phyloP scores from a whole-genome alignment of 495 filamentous ascomycete species.

The Aspergillus cavernicola region DNA sequence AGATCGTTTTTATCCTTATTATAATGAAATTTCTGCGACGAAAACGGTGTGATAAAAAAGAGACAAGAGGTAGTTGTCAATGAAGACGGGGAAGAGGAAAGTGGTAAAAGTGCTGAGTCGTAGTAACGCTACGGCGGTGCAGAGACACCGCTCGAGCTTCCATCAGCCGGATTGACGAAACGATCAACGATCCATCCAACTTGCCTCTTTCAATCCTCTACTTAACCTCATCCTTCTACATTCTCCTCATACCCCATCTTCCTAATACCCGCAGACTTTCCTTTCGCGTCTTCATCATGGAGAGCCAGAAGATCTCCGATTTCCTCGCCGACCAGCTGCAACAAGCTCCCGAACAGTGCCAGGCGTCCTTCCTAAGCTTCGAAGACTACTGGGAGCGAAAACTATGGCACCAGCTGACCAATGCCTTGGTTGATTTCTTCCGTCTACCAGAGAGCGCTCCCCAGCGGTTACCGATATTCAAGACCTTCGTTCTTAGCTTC shows the following conservation, averaged over 20 bases:
- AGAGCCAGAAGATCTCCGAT: constrained; percentile 82
- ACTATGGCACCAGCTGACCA: constrained; percentile 98
- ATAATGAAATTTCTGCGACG: too few species aligned
- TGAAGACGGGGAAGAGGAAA: too few species aligned
- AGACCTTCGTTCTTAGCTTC: constrained; percentile 92
- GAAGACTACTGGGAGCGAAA: constrained; percentile 98
- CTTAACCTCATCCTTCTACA: constrained; percentile 1
- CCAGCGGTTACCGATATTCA: constrained; percentile 85
- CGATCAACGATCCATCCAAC: constrained; percentile 11
- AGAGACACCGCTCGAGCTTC: constrained; percentile 19
- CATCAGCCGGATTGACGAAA: constrained; percentile 6
- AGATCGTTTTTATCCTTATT: background rate
- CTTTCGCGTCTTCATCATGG: constrained; percentile 51
- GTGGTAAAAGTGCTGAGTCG: background rate
- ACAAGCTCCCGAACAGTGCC: constrained; percentile 77
- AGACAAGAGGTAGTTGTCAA: too few species aligned
- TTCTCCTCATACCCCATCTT: background rate
- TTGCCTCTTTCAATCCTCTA: constrained; percentile 10
- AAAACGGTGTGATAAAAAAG: too few species aligned
- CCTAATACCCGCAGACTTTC: background rate
- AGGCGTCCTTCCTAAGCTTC: constrained; percentile 83
- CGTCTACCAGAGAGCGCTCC: constrained; percentile 70
- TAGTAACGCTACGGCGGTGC: constrained; percentile 8
- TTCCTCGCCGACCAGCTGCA: constrained; percentile 87
- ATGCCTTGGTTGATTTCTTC: constrained; percentile 85